A percentile compares a stretch with the other conserved stretches of the same genome.
phyloP scores from a whole-genome alignment of 2,329 filamentous ascomycete genomes.

The Drechmeria coniospora region DNA sequence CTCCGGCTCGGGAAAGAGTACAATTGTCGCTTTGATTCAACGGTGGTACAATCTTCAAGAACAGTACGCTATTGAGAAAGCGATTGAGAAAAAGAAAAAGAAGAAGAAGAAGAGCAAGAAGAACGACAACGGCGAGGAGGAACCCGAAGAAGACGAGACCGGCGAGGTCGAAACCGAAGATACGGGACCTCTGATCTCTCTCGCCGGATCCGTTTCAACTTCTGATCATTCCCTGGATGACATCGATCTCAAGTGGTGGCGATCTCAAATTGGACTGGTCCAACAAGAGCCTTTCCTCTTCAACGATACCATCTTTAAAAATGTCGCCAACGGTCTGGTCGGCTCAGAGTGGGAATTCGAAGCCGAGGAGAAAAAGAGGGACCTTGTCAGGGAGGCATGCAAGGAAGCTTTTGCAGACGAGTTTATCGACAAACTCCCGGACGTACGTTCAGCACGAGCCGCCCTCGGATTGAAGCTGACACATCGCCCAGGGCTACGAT shows the following conservation, averaged over 20 bases:
- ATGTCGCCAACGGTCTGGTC: slow-evolving; percentile 44
- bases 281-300: slow-evolving; percentile 56
- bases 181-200: slow-evolving; percentile 26
- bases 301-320: slow-evolving; percentile 47
- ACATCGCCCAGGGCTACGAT: slow-evolving; percentile 42
- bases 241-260: slow-evolving; percentile 49
- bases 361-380: slow-evolving; percentile 36
- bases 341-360: slow-evolving; percentile 37
- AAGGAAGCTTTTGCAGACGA: slow-evolving; percentile 54
- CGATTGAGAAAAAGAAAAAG: slow-evolving; percentile 30
- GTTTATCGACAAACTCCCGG: slow-evolving; percentile 48
- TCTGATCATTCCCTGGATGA: slow-evolving; percentile 37
- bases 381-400: slow-evolving; percentile 48
- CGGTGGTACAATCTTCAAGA: slow-evolving; percentile 52
- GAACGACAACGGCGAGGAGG: slow-evolving; percentile 20
- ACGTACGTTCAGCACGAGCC: slow-evolving; percentile 18
- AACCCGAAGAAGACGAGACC: slow-evolving; percentile 12
- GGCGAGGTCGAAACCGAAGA: slow-evolving; percentile 18
- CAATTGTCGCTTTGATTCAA: slow-evolving; percentile 55
- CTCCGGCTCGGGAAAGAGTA: slow-evolving; percentile 60
- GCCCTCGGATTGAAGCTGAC: not conserved
- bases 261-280: slow-evolving; percentile 47
- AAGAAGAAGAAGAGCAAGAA: slow-evolving; percentile 25
- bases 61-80: slow-evolving; percentile 34
- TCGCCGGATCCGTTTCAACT: slow-evolving; percentile 32